phyloP scores from a whole-genome alignment of 306 rosid species.

The Gynostemma pentaphyllum region DNA sequence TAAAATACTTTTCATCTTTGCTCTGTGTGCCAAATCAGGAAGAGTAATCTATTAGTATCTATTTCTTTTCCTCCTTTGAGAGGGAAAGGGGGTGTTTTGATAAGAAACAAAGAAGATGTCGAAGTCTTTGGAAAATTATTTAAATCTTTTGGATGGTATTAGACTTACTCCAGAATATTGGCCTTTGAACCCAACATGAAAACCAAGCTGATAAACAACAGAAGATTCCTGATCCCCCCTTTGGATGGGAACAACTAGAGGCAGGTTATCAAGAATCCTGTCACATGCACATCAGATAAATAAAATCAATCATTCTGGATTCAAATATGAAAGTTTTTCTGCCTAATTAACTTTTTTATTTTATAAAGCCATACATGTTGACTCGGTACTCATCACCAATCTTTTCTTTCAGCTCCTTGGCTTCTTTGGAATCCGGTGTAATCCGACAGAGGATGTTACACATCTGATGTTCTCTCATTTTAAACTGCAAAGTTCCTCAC shows the following conservation, averaged over 20 bases:
- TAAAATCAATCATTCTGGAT: constrained; percentile 5
- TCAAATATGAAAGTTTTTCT: neutral
- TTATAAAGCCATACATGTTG: constrained; percentile 46
- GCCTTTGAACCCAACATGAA: constrained; percentile 73
- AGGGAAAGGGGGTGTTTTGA: constrained; percentile 11
- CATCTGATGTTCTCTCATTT: constrained; percentile 84
- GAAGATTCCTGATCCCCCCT: constrained; percentile 63
- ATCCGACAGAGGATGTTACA: constrained; percentile 48
- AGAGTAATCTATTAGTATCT: constrained; percentile 21
- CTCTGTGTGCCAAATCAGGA: constrained; percentile 37
- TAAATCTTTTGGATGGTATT: neutral
- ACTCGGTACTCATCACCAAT: constrained; percentile 84
- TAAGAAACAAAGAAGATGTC: neutral
- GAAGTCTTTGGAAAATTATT: neutral
- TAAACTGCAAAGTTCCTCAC: constrained; percentile 46
- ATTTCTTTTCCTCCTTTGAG: neutral
- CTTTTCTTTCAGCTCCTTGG: constrained; percentile 78
- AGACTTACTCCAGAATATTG: constrained; percentile 54
- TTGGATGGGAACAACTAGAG: constrained; percentile 63
- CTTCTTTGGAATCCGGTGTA: constrained; percentile 54
- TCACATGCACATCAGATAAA: constrained; percentile 6
- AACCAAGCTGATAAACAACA: constrained; percentile 80
- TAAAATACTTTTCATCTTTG: constrained; percentile 67
- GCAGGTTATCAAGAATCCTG: constrained; percentile 95
- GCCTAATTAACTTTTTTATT: neutral